Base-by-base conservation (phyloP, 2,329 filamentous ascomycete genomes). In the Ophiostoma sp. region DNA sequence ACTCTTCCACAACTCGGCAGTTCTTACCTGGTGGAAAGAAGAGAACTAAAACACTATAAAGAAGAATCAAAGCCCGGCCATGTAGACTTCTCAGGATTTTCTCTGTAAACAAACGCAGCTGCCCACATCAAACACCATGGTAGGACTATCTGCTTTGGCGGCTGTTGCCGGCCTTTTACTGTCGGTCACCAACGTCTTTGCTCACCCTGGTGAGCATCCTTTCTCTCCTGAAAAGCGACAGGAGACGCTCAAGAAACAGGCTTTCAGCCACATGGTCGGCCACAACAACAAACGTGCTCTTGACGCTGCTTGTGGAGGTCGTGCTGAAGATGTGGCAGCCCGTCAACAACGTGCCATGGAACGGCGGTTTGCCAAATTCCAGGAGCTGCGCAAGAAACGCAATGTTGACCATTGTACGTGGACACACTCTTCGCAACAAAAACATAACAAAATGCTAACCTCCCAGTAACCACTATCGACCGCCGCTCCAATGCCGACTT, bases 271-370 rank as follows among this genome's bases (percentile, higher is more conserved):
- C 31, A 63, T 63, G 59, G 59, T 63, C 8, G 59, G 31, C 19
- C 59, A 63, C 59, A 39, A 63, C 59, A 63, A 31, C 59, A 63
- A 63, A 33, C 31, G 59, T n/a, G 17, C 59, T 22, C 59, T 63
- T 1, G 59, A 63, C 39, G 59, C 59, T 22, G 59, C 59, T 12
- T 63, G 59, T 19, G 59, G 59, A 5, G 33, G 59, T 17, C 59
- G 59, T 36, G 31, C 59, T 17, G 59, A 63, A 63, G 59, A 63
- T 39, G 59, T 39, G 2, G 19, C 59, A 2, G 59, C 59, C 3
- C 59, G 59, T 39, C 59, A 12, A 2, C 59, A 39, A 25, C 33
- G 59, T n/a, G 31, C 59, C 59, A 63, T 39, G 59, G 59, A 63
- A 31, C 31, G 59, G 7, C 59, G 59, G 7, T 63, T 39, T 39